Percentiles rank a stretch among this genome's conserved stretches.
phyloP scores from a whole-genome alignment of 306 rosid species.

The Citrullus amarus region DNA sequence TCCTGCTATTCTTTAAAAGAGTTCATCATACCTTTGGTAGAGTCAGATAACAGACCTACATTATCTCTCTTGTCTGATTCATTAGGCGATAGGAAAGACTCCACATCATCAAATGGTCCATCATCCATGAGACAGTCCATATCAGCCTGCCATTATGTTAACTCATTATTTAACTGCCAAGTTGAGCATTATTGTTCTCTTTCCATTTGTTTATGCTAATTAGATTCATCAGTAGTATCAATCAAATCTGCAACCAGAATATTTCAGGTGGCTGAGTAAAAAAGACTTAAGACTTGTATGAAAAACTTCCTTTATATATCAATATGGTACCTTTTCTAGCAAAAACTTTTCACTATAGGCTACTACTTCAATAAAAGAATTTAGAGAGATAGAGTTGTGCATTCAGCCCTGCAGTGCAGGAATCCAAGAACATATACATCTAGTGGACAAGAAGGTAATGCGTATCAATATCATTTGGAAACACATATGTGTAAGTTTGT shows the following conservation, averaged over 20 bases:
- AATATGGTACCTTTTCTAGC: neutral
- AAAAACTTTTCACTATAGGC: neutral
- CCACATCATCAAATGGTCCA: constrained; percentile 43
- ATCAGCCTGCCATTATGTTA: constrained; percentile 2
- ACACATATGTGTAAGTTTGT: constrained; percentile 5
- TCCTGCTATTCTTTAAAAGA: neutral
- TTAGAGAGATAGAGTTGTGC: neutral
- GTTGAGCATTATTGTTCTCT: neutral
- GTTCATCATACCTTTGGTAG: constrained; percentile 37
- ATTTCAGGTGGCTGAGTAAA: neutral
- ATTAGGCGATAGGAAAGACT: constrained; percentile 37
- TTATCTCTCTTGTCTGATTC: constrained; percentile 27
- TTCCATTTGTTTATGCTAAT: neutral
- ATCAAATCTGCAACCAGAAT: neutral
- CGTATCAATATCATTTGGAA: neutral
- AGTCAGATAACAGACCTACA: constrained; percentile 26
- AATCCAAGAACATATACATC: neutral
- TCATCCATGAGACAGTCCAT: constrained; percentile 30
- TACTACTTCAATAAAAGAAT: neutral
- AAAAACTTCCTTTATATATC: neutral
- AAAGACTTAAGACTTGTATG: neutral
- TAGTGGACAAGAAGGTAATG: neutral
- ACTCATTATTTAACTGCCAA: neutral
- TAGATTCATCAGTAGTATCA: neutral
- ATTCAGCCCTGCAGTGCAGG: neutral